These are phyloP conservation scores for Dactylellina leptospora DNA, from an alignment of 2,329 filamentous ascomycete genomes.

Conservation along the genomic window DNA sequence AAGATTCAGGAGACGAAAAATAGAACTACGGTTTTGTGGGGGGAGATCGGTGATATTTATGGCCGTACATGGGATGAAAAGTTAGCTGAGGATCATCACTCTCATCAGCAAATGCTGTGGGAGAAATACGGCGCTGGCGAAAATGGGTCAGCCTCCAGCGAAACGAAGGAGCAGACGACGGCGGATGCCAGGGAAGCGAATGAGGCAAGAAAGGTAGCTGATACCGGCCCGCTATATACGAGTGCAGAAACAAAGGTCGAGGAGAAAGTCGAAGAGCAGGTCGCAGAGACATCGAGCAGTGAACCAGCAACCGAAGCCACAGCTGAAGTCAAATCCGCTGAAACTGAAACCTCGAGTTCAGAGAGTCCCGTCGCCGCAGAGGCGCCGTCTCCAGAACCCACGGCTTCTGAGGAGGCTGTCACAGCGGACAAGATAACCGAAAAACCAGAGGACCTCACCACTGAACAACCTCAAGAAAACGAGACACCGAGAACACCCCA, in stretches of 20 bases:
- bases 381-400: slow-evolving; percentile 19
- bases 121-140: no score
- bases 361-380: not conserved
- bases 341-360: not conserved
- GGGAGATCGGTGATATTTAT: no score
- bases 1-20: no score
- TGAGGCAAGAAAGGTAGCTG: not conserved
- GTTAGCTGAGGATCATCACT: no score
- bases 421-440: slow-evolving; percentile 31
- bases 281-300: not conserved
- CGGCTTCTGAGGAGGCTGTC: slow-evolving; percentile 29
- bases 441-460: slow-evolving; percentile 18
- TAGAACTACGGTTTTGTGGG: no score
- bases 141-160: not conserved
- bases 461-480: not conserved
- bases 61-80: no score
- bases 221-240: not conserved
- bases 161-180: not conserved
- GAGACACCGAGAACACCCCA: slow-evolving; percentile 11
- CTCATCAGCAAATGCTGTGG: no score
- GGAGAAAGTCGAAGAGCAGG: not conserved
- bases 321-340: not conserved
- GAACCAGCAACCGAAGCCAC: not conserved
- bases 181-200: not conserved
- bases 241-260: not conserved